Base-by-base conservation (phyloP, 148 eudicot genomes). In the Gaultheria prostrata region DNA sequence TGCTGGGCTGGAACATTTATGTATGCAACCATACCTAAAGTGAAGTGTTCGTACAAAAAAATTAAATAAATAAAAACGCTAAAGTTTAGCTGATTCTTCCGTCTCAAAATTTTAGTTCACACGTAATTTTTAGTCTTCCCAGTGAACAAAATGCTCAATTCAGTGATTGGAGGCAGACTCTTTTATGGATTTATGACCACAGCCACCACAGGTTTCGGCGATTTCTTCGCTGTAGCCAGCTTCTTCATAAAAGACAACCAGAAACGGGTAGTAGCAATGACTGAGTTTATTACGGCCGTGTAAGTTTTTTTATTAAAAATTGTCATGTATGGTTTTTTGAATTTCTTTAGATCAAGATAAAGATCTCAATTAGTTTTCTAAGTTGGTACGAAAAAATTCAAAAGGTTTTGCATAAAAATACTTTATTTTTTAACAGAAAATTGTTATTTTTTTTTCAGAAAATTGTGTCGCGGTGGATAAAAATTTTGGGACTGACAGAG, bases 1-100 rank as follows among this genome's bases (percentile, higher is more conserved):
- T 86, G 86, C 54, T 82, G 79, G 74, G 86, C 67, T 89, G 87
- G 90, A 85, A 80, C 75, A 87, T 85, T 87, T 82, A 50, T 67
- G 53, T 53, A 71, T 69, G 15, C 56, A 65, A 69, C 87, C 77
- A 80, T 57, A 33, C 67, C 80, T 76, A 33, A 85, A 81, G 30
- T 39, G 43, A 51, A 14, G 57, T 54, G 57, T 54, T 6, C 20
- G 15, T 50, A 14, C 14, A 17, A 14, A 53, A 53, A 53, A 18
- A 15, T 20, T 20, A 20, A 57, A 6, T 12, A 20, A 57, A 57
- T 6, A 57, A 57, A 20, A 2, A 15, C 1, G 21, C 26, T 57
- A 57, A 21, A 57, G 24, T 20, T 57, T 57, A n/a, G 59, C 21
- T 57, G 63, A 57, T 57, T 9, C 26, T 7, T 21, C 65, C 4